Conservation (phyloP, 208 protist species). For the Endotrypanum monterogeii region DNA sequence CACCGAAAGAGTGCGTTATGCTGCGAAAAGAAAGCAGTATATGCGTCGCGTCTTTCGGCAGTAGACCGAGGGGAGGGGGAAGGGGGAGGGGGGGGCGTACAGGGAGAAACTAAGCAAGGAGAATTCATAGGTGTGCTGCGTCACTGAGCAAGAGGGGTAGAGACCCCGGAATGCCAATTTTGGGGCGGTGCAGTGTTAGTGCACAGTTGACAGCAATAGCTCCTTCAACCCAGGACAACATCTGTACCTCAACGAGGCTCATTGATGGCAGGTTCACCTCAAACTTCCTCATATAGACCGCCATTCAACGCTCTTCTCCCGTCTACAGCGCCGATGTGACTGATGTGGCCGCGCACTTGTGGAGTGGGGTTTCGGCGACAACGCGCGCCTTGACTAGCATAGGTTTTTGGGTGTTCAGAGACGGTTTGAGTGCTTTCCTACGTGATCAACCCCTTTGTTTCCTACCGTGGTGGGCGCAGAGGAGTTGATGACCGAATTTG, state of each 20-base stretch:
- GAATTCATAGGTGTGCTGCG: not conserved
- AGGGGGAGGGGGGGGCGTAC: too few species aligned
- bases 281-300: conserved; percentile 33
- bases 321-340: conserved; percentile 24
- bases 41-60: too few species aligned
- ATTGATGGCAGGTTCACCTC: conserved; percentile 43
- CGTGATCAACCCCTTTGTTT: conserved; percentile 17
- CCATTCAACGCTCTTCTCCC: conserved; percentile 23
- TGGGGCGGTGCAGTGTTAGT: conserved; percentile 5
- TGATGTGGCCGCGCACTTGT: not conserved
- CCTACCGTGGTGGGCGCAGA: conserved; percentile 23
- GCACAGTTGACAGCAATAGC: conserved; percentile 12
- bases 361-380: not conserved
- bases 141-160: conserved; percentile 6
- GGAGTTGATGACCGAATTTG: conserved; percentile 32
- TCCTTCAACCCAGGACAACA: conserved; percentile 6
- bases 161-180: not conserved
- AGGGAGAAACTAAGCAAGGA: conserved; percentile 10
- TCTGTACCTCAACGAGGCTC: not conserved
- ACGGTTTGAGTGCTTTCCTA: conserved; percentile 25
- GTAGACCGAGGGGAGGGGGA: too few species aligned
- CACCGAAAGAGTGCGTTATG: conserved; percentile 17
- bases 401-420: conserved; percentile 30
- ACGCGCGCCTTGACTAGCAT: conserved; percentile 5
- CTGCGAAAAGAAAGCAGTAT: not conserved